Evolutionary conservation across 2,329 filamentous ascomycete genomes (phyloP).

Genomic region (Phialophora chinensis): DNA sequence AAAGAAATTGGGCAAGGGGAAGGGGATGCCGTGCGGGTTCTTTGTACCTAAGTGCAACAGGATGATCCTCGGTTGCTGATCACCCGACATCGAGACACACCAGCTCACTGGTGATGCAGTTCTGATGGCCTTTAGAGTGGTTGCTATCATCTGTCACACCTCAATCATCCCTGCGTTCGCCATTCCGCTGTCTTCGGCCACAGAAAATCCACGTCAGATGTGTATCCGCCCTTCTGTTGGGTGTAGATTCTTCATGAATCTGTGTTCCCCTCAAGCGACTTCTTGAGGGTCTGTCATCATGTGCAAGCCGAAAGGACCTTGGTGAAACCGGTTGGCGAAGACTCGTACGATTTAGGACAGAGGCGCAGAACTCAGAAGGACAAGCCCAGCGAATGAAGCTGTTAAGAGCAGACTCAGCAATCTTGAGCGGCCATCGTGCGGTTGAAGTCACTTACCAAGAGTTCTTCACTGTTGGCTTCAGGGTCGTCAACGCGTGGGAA

Average conservation of each 20-base stretch:
- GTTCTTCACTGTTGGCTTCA: conserved; percentile 9
- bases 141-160: neutral
- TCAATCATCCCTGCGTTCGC: neutral
- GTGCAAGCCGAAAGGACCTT: neutral
- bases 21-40: neutral
- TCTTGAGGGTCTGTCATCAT: neutral
- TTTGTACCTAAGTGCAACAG: neutral
- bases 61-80: neutral
- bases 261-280: neutral
- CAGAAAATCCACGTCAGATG: neutral
- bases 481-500: conserved; percentile 12
- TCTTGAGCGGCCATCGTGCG: neutral
- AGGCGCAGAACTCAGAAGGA: neutral
- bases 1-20: neutral
- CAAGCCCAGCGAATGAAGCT: neutral
- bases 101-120: neutral
- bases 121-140: neutral
- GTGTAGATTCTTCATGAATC: neutral
- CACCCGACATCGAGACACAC: neutral
- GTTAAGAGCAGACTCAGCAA: conserved; percentile 4
- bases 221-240: neutral
- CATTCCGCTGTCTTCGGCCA: neutral
- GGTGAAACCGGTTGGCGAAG: neutral
- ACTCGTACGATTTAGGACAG: neutral
- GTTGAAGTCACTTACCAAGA: neutral